These are phyloP conservation scores for Aspergillus transmontanensis DNA, from an alignment of 2,329 filamentous ascomycete species.

Conservation along the genomic window DNA sequence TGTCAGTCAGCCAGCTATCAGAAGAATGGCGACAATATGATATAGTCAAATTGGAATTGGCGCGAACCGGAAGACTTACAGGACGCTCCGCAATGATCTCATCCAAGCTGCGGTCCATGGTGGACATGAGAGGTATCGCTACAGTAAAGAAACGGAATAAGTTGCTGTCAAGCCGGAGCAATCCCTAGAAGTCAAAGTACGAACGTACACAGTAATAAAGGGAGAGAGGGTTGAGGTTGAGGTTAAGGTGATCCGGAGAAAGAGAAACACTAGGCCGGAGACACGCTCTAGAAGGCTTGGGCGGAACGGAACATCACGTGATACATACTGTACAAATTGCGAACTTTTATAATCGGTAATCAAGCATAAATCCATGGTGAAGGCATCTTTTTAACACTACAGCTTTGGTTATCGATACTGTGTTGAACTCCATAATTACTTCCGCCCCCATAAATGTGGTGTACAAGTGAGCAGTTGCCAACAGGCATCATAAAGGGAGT, in stretches of 20 bases:
- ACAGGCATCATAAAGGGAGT: slow-evolving; percentile 3
- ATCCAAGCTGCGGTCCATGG: slow-evolving; percentile 66
- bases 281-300: background rate
- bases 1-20: slow-evolving; percentile 18
- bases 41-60: background rate
- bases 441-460: background rate
- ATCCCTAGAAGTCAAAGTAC: background rate
- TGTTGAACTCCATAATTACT: background rate
- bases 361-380: background rate
- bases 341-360: no score
- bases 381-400: background rate
- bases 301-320: slow-evolving; percentile 3
- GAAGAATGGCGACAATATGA: background rate
- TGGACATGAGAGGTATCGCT: slow-evolving; percentile 17
- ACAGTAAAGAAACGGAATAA: background rate
- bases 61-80: slow-evolving; percentile 42
- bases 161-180: background rate
- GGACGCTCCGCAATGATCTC: slow-evolving; percentile 65
- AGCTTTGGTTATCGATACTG: background rate
- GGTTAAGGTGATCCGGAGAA: background rate
- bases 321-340: background rate
- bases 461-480: slow-evolving; percentile 5
- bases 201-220: background rate
- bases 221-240: background rate
- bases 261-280: background rate